Base-by-base conservation (phyloP, 2,329 filamentous ascomycete genomes). In the Neopestalotiopsis sp. region DNA sequence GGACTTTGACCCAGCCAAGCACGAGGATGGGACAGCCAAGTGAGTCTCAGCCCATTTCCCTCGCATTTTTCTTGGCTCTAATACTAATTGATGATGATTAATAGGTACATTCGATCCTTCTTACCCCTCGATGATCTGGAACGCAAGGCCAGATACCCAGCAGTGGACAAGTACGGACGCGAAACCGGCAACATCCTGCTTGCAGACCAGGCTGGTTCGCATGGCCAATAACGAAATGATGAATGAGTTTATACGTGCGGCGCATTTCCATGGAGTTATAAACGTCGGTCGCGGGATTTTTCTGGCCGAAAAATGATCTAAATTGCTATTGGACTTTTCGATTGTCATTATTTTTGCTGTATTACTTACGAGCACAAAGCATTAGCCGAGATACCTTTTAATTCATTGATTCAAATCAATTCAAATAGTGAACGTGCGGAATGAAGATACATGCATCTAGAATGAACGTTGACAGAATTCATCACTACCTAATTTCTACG, bases 61-160 rank as follows among this genome's bases (percentile, higher is more conserved):
- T 2, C 17, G 6, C 34, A 69, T 66, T 74, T 83, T 63, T 77
- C 24, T 28, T 28, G 24, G 81, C 71, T 78, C 77, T 7, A 79
- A 79, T 67, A 67, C 59, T 70, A 68, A 68, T 75, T 80, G 76
- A 79, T 70, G 49, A 62, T 42, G 4, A 10, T 58, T 32, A 32
- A 73, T 34, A 93, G 93, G 81, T 97, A 95, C 80, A 97, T 98
- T 75, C 92, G 95, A 68, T 94, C 91, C 42, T 91, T 93, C 77
- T 91, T 94, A 74, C 90, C 92, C 20, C 88, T 96, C 1, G 93
- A 96, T 76, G 92, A 94, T 68, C 85, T 96, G 6, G 93, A 96
- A 83, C 88, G 92, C 68, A 88, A 88, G 70, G 93, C 93, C 56
- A 87, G 93, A 58, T 96, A 86, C 81, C 93, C 93, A 0, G 81